Conservation (phyloP, 495 filamentous ascomycete species). For the Aspergillus asperescens region DNA sequence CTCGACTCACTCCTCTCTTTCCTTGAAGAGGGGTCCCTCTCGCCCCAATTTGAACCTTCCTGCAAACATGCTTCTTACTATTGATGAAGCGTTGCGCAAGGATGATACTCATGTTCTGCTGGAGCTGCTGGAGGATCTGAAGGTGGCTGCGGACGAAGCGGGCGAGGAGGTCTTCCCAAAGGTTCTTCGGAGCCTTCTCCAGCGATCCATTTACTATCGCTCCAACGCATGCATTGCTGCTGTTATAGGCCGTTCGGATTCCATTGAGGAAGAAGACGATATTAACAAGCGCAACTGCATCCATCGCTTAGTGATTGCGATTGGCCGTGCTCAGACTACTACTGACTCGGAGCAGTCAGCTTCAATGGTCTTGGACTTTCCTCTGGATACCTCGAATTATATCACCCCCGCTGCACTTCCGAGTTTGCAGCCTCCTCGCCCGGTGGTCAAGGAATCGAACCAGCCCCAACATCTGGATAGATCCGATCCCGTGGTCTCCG, state of each 20-base stretch:
- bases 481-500: conserved; percentile 66
- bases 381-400: conserved; percentile 55
- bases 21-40: conserved; percentile 63
- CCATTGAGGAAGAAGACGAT: conserved; percentile 79
- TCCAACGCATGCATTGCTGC: conserved; percentile 62
- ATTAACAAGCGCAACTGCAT: conserved; percentile 92
- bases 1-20: conserved; percentile 65
- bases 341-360: conserved; percentile 43
- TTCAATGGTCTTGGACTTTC: conserved; percentile 44
- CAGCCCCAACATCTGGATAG: conserved; percentile 56
- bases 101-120: conserved; percentile 63
- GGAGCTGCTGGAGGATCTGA: conserved; percentile 53
- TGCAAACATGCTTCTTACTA: conserved; percentile 55
- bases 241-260: conserved; percentile 60
- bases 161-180: conserved; percentile 48
- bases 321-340: conserved; percentile 70
- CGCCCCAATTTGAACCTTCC: conserved; percentile 68
- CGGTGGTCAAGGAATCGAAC: conserved; percentile 49
- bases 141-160: conserved; percentile 44
- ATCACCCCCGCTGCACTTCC: conserved; percentile 72
- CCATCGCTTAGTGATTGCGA: conserved; percentile 83
- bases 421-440: conserved; percentile 53
- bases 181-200: conserved; percentile 72
- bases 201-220: conserved; percentile 71
- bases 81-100: conserved; percentile 72